Percentiles rank a stretch among this genome's conserved stretches.
Conservation (phyloP, 1,284 basidiomycete genomes). For the Veloporphyrellus conicus region DNA sequence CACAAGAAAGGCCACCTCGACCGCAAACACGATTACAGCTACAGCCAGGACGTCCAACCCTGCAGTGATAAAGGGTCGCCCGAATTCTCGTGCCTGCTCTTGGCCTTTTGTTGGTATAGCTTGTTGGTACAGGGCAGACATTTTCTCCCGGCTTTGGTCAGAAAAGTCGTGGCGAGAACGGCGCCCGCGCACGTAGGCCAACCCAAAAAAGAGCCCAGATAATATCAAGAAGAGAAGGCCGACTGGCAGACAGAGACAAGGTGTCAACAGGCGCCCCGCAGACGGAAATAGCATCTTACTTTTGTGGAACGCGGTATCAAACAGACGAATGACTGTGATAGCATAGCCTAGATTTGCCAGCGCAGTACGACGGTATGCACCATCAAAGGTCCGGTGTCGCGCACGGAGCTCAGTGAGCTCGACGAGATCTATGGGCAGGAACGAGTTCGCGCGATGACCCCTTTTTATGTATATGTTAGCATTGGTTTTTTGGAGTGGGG, state of each 20-base stretch:
- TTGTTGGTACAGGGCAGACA: slow-evolving; percentile 17
- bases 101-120: slow-evolving; percentile 51
- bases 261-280: background rate
- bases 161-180: slow-evolving; percentile 72
- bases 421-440: slow-evolving; percentile 52
- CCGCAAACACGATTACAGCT: slow-evolving; percentile 54
- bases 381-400: slow-evolving; percentile 74
- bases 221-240: slow-evolving; percentile 70
- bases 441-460: slow-evolving; percentile 58
- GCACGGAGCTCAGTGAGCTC: slow-evolving; percentile 75
- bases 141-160: slow-evolving; percentile 42
- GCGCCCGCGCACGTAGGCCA: slow-evolving; percentile 58
- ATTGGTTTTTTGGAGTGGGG: background rate
- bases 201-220: slow-evolving; percentile 53
- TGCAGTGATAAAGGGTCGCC: slow-evolving; percentile 75
- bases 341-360: slow-evolving; percentile 72
- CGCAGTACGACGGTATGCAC: slow-evolving; percentile 75
- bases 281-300: slow-evolving; percentile 43
- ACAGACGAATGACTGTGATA: slow-evolving; percentile 70
- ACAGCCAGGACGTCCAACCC: slow-evolving; percentile 69
- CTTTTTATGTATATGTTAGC: slow-evolving; percentile 31
- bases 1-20: slow-evolving; percentile 63
- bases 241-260: slow-evolving; percentile 42
- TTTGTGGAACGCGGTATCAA: slow-evolving; percentile 64
- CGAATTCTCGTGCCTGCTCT: slow-evolving; percentile 57